Evolutionary conservation across 352 stramenopile species (phyloP).

Genomic region (Pythium coloratum): DNA sequence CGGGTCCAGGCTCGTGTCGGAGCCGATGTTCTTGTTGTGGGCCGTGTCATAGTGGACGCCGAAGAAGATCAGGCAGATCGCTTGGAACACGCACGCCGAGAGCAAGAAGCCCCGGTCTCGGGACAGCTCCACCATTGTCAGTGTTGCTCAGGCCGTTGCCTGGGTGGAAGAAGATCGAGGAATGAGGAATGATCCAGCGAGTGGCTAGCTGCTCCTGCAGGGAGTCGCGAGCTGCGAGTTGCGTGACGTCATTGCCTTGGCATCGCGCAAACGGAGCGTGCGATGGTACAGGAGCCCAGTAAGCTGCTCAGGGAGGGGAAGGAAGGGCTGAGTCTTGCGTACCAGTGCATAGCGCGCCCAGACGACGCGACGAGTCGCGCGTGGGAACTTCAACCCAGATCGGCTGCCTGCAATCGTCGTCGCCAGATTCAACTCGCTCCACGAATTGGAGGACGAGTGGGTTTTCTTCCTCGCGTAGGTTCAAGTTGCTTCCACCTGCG

Average conservation of each 20-base stretch:
- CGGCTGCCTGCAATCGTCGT: neutral
- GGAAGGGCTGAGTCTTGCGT: too few relatives aligned
- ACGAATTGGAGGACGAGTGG: slow-evolving; percentile 1
- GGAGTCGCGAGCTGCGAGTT: neutral
- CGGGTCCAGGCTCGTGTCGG: neutral
- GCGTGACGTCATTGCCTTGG: neutral
- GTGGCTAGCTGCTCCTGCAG: neutral
- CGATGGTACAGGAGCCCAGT: too few relatives aligned
- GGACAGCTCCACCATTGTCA: slow-evolving; percentile 24
- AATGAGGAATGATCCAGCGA: slow-evolving; percentile 18
- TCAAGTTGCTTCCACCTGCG: slow-evolving; percentile 15
- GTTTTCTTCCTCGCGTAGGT: neutral
- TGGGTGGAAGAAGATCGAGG: neutral
- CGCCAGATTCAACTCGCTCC: slow-evolving; percentile 1
- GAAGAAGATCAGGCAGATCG: slow-evolving; percentile 48
- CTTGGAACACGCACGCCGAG: slow-evolving; percentile 42
- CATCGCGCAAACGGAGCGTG: neutral
- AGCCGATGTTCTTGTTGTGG: slow-evolving; percentile 30
- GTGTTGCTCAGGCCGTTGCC: neutral
- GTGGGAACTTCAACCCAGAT: neutral
- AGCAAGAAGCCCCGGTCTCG: slow-evolving; percentile 43
- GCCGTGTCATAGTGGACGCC: slow-evolving; percentile 47
- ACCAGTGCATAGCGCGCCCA: too few relatives aligned
- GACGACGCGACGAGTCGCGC: neutral
- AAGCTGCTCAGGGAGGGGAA: too few relatives aligned